A percentile compares a stretch with the other conserved stretches of the same genome.
Conservation (phyloP, 495 filamentous ascomycete species). For the Lindgomyces ingoldianus region DNA sequence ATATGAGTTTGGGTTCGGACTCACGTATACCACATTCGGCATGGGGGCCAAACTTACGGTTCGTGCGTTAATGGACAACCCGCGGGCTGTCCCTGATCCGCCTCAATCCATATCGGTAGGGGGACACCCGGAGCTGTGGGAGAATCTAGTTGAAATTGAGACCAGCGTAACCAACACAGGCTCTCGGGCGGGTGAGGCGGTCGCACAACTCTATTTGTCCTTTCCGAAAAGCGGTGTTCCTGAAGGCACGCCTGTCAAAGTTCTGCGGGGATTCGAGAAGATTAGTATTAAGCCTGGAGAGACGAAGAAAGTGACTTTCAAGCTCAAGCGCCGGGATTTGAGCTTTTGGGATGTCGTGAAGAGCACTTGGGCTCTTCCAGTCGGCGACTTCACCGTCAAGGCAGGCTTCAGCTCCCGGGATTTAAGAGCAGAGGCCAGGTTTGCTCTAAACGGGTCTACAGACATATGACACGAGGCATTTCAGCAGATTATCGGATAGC, state of each 20-base stretch:
- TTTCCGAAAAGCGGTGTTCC: conserved; percentile 28
- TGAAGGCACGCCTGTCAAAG: conserved; percentile 45
- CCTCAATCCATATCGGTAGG: conserved; percentile 18
- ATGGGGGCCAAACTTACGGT: not conserved
- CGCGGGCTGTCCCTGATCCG: conserved; percentile 2
- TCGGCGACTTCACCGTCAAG: conserved; percentile 48
- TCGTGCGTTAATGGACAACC: not conserved
- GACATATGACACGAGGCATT: too few species aligned
- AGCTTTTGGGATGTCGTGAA: conserved; percentile 55
- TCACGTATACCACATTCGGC: conserved; percentile 30
- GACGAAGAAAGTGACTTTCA: conserved; percentile 49
- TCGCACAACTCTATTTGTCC: conserved; percentile 58
- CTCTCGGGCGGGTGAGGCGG: conserved; percentile 53
- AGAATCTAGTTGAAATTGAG: conserved; percentile 46
- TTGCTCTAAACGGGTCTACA: too few species aligned
- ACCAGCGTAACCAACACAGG: conserved; percentile 55
- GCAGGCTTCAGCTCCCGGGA: conserved; percentile 53
- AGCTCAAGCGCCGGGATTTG: conserved; percentile 54
- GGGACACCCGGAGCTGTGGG: conserved; percentile 17
- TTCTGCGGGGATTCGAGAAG: conserved; percentile 61
- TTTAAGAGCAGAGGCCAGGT: conserved; percentile 31
- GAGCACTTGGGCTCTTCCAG: conserved; percentile 56
- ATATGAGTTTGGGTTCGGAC: conserved; percentile 53
- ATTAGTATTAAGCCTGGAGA: conserved; percentile 50
- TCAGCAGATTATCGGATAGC: too few species aligned